Base-by-base conservation (phyloP, 2,329 filamentous ascomycete genomes). In the Scedosporium apiospermum region DNA sequence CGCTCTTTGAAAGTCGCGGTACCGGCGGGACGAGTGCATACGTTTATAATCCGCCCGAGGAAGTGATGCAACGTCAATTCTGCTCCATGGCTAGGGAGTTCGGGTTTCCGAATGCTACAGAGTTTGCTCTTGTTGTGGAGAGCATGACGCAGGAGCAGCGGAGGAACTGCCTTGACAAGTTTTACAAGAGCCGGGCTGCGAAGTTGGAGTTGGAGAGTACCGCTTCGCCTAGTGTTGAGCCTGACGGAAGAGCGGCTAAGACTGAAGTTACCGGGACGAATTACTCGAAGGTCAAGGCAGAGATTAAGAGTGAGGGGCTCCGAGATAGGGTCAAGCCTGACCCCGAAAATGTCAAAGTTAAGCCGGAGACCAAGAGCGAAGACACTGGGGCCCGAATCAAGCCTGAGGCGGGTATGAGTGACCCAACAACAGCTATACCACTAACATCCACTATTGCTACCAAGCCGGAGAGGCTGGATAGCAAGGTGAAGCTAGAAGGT, bases 111-210 rank as follows among this genome's bases (percentile, higher is more conserved):
- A 88, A 84, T 71, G 87, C 88, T 1, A 89, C 86, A 0, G 89
- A 95, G 65, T 98, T 98, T 80, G 95, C 93, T 3, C 77, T 97
- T 44, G 86, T 92, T 14, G 93, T 98, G 3, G 95, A 98, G 74
- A 84, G 87, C 14, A 96, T 92, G 90, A 96, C 90, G 57, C 90
- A 93, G 72, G 90, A 89, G 69, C 82, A 95, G 75, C 78, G 93
- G 69, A 82, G 89, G 65, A 86, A 88, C 67, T 93, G 86, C 73
- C 77, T 98, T 27, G 89, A 96, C 63, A 78, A 77, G 3, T 98
- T 96, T 74, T 98, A 98, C 77, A 76, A 79, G 65, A 80, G 80
- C 67, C 80, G 93, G 66, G 81, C 85, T 70, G 81, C 82, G 64
- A 77, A 77, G 67, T 62, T 86, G 49, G 70, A 73, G 46, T 72